Percentiles rank a stretch among this genome's conserved stretches.
Conservation (phyloP, 2,329 filamentous ascomycete species). For the Ophiobolus disseminans region DNA sequence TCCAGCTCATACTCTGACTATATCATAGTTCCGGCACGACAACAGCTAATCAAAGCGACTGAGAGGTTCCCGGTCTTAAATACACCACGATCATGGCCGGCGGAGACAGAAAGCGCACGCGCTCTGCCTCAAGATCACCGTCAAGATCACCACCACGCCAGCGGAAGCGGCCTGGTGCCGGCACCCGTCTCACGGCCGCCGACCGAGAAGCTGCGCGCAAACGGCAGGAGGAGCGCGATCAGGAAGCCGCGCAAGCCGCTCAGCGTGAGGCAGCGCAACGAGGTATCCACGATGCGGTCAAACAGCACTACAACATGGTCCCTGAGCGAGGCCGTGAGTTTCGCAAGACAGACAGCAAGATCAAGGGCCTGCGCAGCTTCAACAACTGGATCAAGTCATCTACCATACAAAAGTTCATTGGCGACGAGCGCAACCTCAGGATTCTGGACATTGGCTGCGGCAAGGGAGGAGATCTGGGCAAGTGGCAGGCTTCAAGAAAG, state of each 20-base stretch:
- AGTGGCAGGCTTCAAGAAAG: constrained; percentile 91
- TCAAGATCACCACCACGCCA: constrained; percentile 63
- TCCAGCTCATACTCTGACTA: no score
- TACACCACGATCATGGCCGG: constrained; percentile 34
- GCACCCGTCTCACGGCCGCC: constrained; percentile 67
- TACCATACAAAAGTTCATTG: constrained; percentile 88
- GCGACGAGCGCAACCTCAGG: constrained; percentile 65
- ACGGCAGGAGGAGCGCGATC: constrained; percentile 50
- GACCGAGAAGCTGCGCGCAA: constrained; percentile 73
- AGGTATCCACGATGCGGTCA: constrained; percentile 83
- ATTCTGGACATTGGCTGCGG: constrained; percentile 96
- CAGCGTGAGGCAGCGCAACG: constrained; percentile 52
- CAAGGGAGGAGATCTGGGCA: constrained; percentile 92
- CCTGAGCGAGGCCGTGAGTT: constrained; percentile 93
- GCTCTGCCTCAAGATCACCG: constrained; percentile 45
- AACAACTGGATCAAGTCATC: constrained; percentile 99
- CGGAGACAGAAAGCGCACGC: constrained; percentile 35
- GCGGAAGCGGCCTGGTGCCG: constrained; percentile 65
- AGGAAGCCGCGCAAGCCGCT: constrained; percentile 57
- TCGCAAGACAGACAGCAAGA: constrained; percentile 91
- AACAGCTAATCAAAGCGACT: no score
- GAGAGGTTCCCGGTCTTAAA: no score
- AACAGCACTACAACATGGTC: constrained; percentile 94
- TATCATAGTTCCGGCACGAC: no score
- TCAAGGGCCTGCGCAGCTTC: constrained; percentile 91